These are phyloP conservation scores for Fusarium lyarnte DNA, from an alignment of 2,329 filamentous ascomycete species.

Conservation along the genomic window DNA sequence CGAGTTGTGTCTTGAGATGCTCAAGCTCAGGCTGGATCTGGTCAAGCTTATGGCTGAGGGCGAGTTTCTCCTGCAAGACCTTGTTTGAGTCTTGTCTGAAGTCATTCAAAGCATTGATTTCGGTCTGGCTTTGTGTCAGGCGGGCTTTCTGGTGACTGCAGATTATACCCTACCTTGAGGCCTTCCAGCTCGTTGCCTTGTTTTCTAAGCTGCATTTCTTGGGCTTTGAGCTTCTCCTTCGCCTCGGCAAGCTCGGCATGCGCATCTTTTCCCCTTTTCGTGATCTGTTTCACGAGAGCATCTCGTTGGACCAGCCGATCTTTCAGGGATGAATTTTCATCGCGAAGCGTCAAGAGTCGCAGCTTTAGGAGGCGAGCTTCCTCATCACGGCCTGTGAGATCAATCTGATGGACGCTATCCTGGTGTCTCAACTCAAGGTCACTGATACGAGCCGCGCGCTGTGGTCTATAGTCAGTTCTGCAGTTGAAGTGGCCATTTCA, in stretches of 20 bases:
- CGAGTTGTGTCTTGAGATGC: conserved; percentile 63
- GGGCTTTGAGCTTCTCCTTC: conserved; percentile 54
- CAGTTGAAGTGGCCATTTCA: conserved; percentile 32
- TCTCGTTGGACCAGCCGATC: conserved; percentile 70
- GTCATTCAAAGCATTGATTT: conserved; percentile 74
- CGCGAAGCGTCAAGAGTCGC: conserved; percentile 74
- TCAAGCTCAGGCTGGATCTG: conserved; percentile 65
- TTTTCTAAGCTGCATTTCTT: conserved; percentile 59
- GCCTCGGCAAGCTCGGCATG: conserved; percentile 55
- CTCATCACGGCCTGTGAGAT: conserved; percentile 79
- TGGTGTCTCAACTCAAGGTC: conserved; percentile 77
- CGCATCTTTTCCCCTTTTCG: conserved; percentile 52
- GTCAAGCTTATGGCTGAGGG: conserved; percentile 61
- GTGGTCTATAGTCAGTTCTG: conserved; percentile 29
- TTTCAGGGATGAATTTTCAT: conserved; percentile 76
- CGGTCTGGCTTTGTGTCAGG: conserved; percentile 61
- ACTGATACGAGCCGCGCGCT: conserved; percentile 60
- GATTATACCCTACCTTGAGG: conserved; percentile 53
- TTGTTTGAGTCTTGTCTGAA: conserved; percentile 76
- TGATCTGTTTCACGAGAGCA: conserved; percentile 63
- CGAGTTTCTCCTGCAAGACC: conserved; percentile 68
- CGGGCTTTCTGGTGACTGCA: no score
- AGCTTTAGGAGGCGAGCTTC: conserved; percentile 75
- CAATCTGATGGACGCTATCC: conserved; percentile 69
- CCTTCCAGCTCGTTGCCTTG: conserved; percentile 60